These are phyloP conservation scores for Eucalyptus cladocalyx DNA, from an alignment of 345 rosid species.

Conservation along the genomic window DNA sequence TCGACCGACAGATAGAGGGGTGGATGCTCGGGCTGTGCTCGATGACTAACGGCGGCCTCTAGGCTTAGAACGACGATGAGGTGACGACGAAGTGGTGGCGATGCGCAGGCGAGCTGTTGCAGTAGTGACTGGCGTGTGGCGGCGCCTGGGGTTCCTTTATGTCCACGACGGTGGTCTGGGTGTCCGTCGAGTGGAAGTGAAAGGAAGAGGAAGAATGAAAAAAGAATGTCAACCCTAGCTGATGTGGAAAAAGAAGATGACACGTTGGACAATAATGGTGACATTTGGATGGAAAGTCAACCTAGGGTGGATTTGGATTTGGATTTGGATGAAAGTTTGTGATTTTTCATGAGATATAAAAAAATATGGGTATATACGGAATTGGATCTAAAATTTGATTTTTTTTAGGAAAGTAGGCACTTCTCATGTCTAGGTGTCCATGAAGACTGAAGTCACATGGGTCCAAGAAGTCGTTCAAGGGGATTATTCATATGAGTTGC, in stretches of 20 bases:
- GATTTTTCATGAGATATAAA: not conserved
- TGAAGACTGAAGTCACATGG: slow-evolving; percentile 96
- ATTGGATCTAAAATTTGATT: too few species aligned
- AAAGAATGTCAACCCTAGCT: not conserved
- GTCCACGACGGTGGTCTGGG: not conserved
- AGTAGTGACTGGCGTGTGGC: not conserved
- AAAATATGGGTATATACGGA: not conserved
- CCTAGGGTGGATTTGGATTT: fast-evolving
- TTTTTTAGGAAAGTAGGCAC: too few species aligned
- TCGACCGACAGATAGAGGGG: not conserved
- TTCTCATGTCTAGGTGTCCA: slow-evolving; percentile 46
- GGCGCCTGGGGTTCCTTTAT: not conserved
- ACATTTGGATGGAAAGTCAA: not conserved
- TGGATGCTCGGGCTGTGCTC: not conserved
- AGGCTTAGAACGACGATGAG: not conserved
- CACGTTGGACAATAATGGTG: not conserved
- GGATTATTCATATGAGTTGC: slow-evolving; percentile 77
- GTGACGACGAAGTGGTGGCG: not conserved
- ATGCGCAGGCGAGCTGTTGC: not conserved
- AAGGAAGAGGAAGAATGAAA: not conserved
- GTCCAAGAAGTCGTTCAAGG: slow-evolving; percentile 67
- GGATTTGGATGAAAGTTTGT: not conserved
- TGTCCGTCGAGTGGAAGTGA: not conserved
- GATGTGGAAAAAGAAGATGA: not conserved
- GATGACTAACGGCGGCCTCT: not conserved